A percentile compares a stretch with the other conserved stretches of the same genome.
Conservation (phyloP, 257 asterid genomes). For the Anisodus acutangulus region DNA sequence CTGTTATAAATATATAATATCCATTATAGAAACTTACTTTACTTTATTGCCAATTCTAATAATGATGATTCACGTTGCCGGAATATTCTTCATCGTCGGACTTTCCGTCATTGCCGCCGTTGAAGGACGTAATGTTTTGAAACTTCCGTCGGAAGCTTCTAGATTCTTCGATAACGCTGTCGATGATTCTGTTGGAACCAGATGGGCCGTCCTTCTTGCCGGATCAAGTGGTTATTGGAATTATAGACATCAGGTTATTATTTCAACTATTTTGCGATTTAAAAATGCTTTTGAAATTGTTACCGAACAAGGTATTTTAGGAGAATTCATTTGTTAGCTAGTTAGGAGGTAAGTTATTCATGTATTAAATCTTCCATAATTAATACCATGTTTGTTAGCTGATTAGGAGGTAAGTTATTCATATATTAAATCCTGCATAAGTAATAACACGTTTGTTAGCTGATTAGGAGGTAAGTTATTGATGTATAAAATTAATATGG, state of each 20-base stretch:
- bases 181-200: conserved; percentile 73
- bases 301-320: too few species aligned
- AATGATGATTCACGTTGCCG: conserved; percentile 43
- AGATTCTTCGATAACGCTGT: conserved; percentile 45
- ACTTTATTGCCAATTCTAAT: background rate
- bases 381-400: too few species aligned
- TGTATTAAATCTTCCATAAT: too few species aligned
- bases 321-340: too few species aligned
- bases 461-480: too few species aligned
- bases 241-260: conserved; percentile 90
- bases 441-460: too few species aligned
- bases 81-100: conserved; percentile 49
- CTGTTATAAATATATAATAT: background rate
- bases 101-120: conserved; percentile 51
- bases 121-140: conserved; percentile 57
- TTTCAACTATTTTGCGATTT: background rate
- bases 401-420: too few species aligned
- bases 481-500: too few species aligned
- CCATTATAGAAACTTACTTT: background rate
- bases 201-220: conserved; percentile 95
- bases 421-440: too few species aligned
- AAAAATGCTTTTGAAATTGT: background rate
- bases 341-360: too few species aligned
- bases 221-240: conserved; percentile 95
- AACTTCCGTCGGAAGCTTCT: conserved; percentile 72